Conservation (phyloP, 2,329 filamentous ascomycete species). For the Neofusicoccum umdonicola region DNA sequence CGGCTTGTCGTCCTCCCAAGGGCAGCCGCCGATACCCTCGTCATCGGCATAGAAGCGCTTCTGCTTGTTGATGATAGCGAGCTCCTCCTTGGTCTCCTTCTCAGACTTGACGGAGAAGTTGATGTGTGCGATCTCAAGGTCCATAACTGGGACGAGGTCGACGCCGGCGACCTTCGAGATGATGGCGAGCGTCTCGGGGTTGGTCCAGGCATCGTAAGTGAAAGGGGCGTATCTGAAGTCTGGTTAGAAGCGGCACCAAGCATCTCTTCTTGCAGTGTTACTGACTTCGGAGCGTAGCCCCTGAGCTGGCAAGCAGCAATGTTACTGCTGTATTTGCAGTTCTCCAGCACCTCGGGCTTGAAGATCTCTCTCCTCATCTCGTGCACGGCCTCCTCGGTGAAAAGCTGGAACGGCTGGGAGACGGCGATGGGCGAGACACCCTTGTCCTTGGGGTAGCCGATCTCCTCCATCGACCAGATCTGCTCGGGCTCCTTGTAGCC, state of each 20-base stretch:
- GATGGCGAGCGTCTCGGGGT: constrained; percentile 53
- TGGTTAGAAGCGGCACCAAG: constrained; percentile 1
- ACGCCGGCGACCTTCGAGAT: constrained; percentile 58
- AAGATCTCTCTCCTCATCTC: constrained; percentile 64
- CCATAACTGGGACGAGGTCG: constrained; percentile 56
- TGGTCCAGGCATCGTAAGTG: constrained; percentile 61
- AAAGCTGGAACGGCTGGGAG: constrained; percentile 64
- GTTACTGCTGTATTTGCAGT: constrained; percentile 60
- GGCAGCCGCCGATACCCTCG: constrained; percentile 43
- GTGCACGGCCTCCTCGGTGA: constrained; percentile 59
- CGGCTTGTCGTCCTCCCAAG: constrained; percentile 50
- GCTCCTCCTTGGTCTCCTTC: constrained; percentile 45
- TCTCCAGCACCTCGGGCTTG: constrained; percentile 54
- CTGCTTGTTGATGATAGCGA: constrained; percentile 39
- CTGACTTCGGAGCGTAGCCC: constrained; percentile 57
- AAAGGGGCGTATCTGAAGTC: constrained; percentile 60
- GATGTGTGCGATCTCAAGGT: constrained; percentile 59
- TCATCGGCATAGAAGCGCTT: constrained; percentile 37
- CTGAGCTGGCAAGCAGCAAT: constrained; percentile 56
- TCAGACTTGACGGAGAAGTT: constrained; percentile 56
- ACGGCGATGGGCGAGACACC: constrained; percentile 64
- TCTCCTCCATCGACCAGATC: constrained; percentile 60
- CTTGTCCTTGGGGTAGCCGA: constrained; percentile 53
- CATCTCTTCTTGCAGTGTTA: constrained; percentile 19
- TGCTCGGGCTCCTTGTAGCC: constrained; percentile 51